A percentile compares a stretch with the other conserved stretches of the same genome.
These are phyloP conservation scores for Gracilariopsis chorda DNA, from an alignment of 23 red algal species.

Conservation along the genomic window DNA sequence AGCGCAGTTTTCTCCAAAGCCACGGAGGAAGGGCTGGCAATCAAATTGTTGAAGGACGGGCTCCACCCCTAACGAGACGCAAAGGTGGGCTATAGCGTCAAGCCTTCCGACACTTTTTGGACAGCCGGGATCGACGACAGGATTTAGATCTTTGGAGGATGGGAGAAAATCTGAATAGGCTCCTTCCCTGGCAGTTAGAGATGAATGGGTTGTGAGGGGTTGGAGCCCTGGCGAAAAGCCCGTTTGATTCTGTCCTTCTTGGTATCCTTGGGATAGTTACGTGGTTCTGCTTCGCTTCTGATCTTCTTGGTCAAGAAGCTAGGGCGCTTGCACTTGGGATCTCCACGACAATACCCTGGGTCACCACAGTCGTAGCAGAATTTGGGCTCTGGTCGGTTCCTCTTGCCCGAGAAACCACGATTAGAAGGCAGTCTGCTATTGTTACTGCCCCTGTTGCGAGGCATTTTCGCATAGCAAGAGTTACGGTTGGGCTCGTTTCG, in stretches of 20 bases:
- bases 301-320: too few species aligned
- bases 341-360: too few species aligned
- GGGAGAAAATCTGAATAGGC: not conserved
- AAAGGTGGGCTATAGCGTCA: not conserved
- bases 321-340: too few species aligned
- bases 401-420: too few species aligned
- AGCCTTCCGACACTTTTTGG: not conserved
- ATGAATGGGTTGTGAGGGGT: not conserved
- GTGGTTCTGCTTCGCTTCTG: not conserved
- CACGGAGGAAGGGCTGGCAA: constrained; percentile 13
- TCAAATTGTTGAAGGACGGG: not conserved
- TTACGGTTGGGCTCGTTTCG: not conserved
- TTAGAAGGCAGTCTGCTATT: not conserved
- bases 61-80: not conserved
- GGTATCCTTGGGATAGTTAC: not conserved
- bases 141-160: not conserved
- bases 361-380: too few species aligned
- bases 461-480: too few species aligned
- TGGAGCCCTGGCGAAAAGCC: constrained; percentile 35
- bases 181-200: not conserved
- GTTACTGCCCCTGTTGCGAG: not conserved
- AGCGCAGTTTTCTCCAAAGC: too few species aligned
- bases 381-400: too few species aligned
- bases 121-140: not conserved
- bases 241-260: not conserved